These are phyloP conservation scores for Cladosporium sp. DNA, from an alignment of 2,329 filamentous ascomycete species.

Conservation along the genomic window DNA sequence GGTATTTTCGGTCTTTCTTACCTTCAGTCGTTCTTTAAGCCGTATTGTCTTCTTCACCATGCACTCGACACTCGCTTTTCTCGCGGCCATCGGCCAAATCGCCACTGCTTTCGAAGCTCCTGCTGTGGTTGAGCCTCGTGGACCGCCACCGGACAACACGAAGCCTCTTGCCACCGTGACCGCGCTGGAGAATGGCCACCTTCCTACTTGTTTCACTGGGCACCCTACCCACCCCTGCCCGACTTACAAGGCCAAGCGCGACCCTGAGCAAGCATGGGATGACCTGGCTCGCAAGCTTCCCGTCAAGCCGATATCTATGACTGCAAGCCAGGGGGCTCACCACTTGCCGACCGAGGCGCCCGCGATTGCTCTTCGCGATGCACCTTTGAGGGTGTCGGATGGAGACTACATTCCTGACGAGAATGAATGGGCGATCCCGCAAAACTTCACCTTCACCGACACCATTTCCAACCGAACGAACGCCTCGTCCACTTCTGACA, in stretches of 20 bases:
- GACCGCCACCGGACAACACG: too few relatives aligned
- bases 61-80: slow-evolving; percentile 6
- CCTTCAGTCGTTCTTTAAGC: slow-evolving; percentile 4
- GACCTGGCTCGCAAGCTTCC: neutral
- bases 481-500: neutral
- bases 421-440: slow-evolving; percentile 8
- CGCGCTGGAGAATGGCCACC: neutral
- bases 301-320: neutral
- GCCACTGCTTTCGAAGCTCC: neutral
- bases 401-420: slow-evolving; percentile 8
- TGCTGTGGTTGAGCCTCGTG: too few relatives aligned
- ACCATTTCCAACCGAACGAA: neutral
- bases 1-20: neutral
- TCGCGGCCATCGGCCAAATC: slow-evolving; percentile 1
- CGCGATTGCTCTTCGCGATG: neutral
- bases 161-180: slow-evolving; percentile 5
- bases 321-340: neutral
- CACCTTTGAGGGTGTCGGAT: neutral
- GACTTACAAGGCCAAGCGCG: slow-evolving; percentile 2
- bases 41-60: neutral
- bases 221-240: slow-evolving; percentile 10
- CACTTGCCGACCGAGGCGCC: neutral
- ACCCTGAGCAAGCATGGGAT: neutral
- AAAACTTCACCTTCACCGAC: slow-evolving; percentile 7
- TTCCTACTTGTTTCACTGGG: slow-evolving; percentile 9